Percentiles rank a stretch among this genome's conserved stretches.
phyloP scores from a whole-genome alignment of 805 yeast genomes.

The Metschnikowia corniflorae region DNA sequence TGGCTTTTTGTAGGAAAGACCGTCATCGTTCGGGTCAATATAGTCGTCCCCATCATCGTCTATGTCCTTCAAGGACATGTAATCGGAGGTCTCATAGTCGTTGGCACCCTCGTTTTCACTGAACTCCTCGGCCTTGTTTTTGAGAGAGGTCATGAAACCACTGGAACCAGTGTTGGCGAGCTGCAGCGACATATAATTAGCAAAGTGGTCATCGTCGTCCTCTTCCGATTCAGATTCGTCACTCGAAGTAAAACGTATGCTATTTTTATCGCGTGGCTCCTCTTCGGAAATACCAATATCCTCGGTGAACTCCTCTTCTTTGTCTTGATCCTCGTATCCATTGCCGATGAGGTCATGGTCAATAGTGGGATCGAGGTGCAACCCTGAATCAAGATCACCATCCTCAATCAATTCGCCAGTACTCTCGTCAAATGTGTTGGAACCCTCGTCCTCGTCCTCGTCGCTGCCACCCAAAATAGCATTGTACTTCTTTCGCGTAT shows the following conservation, averaged over 20 bases:
- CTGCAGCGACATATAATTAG: conserved; percentile 75
- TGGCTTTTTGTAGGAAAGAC: conserved; percentile 63
- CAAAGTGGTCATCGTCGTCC: conserved; percentile 53
- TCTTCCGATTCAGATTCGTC: conserved; percentile 32
- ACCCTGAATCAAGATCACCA: conserved; percentile 25
- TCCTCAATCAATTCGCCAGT: conserved; percentile 38
- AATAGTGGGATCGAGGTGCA: conserved; percentile 28
- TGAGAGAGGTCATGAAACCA: conserved; percentile 41
- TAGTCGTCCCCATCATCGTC: conserved; percentile 61
- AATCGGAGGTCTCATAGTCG: conserved; percentile 7
- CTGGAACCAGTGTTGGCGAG: conserved; percentile 51
- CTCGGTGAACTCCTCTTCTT: conserved; percentile 19
- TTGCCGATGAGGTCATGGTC: conserved; percentile 29
- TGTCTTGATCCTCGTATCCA: conserved; percentile 26
- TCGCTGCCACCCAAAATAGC: conserved; percentile 79
- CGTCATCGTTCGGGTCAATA: conserved; percentile 79
- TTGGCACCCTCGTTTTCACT: conserved; percentile 12
- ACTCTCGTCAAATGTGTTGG: conserved; percentile 29
- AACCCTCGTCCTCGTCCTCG: conserved; percentile 38
- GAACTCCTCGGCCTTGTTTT: conserved; percentile 31
- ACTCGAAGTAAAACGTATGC: conserved; percentile 18
- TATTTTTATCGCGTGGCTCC: conserved; percentile 12
- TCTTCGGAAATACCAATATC: conserved; percentile 14
- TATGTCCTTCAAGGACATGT: conserved; percentile 23
- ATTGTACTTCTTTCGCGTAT: conserved; percentile 90